Evolutionary conservation across 2,329 filamentous ascomycete genomes (phyloP), one percentile per base, ranked within the genome.

Genomic region (Verticillium klebahnii): DNA sequence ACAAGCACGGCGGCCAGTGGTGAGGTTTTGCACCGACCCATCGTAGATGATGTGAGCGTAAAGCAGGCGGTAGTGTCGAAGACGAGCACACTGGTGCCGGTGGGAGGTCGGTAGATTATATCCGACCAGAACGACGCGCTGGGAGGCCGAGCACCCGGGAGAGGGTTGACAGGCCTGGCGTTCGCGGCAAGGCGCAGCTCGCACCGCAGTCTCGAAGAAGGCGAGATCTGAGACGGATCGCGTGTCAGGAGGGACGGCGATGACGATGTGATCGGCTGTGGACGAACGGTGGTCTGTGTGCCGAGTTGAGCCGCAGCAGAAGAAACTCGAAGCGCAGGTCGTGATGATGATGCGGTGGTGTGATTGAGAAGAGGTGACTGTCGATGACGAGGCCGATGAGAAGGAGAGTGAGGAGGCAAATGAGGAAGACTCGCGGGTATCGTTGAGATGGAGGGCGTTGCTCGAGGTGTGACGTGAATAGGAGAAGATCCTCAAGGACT

Each of bases 231-330:
- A 66, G 64, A 66, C 64, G 60, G 40, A 25, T 62, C n/a, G 63
- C 56, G 64, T 66, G 56, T 66, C 64, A 65, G 64, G 59, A 57
- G 63, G 45, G 45, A 31, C 40, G 61, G 55, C 57, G 19, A 52
- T 52, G 45, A 52, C 45, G 45, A 52, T 12, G 45, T 23, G 45
- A 52, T 52, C 45, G 17, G 45, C 45, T 52, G 45, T 23, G n/a
- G 45, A 52, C 45, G 45, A 52, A 52, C 45, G 45, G 45, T 52
- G 45, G 45, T 19, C 45, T 19, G 45, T 52, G 45, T 52, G 45
- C n/a, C n/a, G 17, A 52, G 45, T 8, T 14, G 11, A 19, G 45
- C 9, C 19, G 11, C 11, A 25, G 45, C 9, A 23, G n/a, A 3
- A 12, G n/a, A 52, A 23, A 8, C 19, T 25, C n/a, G n/a, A 9